Evolutionary conservation across 176 grass and related monocot species (phyloP).

Genomic region (Puccinellia tenuiflora): DNA sequence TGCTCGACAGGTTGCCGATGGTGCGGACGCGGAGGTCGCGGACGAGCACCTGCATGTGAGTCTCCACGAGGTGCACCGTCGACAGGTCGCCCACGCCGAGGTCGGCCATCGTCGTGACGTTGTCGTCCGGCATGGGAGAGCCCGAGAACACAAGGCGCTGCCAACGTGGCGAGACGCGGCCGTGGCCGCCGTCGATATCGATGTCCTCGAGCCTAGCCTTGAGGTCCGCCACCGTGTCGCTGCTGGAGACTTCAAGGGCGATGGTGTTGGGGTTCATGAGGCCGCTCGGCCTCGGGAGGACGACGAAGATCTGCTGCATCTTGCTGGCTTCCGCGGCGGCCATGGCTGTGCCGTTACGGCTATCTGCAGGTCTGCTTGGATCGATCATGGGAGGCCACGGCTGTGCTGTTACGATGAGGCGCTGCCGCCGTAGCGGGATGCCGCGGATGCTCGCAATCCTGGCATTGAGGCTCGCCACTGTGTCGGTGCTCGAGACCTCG

Average conservation of each 20-base stretch:
- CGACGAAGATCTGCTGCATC: background rate
- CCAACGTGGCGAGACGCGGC: background rate
- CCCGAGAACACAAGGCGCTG: background rate
- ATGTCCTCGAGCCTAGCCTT: background rate
- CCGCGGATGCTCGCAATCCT: background rate
- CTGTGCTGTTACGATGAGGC: background rate
- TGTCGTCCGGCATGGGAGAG: background rate
- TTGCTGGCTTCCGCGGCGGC: background rate
- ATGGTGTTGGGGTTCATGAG: background rate
- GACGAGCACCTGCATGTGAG: rapidly evolving
- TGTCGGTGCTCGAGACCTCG: background rate
- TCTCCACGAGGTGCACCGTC: background rate
- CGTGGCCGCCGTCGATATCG: background rate
- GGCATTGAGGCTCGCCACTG: background rate
- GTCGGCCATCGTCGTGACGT: background rate
- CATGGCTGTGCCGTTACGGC: background rate
- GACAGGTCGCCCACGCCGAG: background rate
- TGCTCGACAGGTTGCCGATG: background rate
- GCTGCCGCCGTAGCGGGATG: background rate
- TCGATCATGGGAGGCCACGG: no score
- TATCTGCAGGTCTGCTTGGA: no score
- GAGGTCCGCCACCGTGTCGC: background rate
- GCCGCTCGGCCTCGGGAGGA: background rate
- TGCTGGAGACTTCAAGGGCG: background rate
- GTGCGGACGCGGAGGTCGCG: background rate